A percentile compares a stretch with the other conserved stretches of the same genome.
Conservation (phyloP, 2,329 filamentous ascomycete genomes). For the Lasiodiplodia theobromae region DNA sequence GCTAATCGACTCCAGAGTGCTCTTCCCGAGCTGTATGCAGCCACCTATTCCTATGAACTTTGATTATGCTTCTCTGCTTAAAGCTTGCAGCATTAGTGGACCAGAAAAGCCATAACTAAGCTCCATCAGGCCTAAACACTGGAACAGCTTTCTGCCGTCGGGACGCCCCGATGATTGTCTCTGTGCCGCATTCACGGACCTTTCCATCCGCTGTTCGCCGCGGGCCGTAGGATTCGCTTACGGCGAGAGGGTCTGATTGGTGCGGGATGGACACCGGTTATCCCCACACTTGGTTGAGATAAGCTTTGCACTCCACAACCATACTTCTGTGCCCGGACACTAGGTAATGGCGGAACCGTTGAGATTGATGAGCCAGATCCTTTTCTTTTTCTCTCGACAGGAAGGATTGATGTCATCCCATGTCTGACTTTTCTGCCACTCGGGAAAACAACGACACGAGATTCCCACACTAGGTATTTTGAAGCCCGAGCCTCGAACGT, state of each 20-base stretch:
- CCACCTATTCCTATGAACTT: too few species aligned
- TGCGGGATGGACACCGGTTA: neutral
- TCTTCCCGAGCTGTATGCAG: neutral
- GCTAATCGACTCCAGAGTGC: neutral
- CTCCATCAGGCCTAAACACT: too few species aligned
- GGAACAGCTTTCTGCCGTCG: neutral
- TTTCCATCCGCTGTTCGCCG: neutral
- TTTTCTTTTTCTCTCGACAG: neutral
- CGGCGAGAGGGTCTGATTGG: neutral
- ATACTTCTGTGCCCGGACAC: neutral
- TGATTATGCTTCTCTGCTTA: too few species aligned
- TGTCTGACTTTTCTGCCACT: neutral
- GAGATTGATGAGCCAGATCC: neutral
- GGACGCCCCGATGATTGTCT: neutral
- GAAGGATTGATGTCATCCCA: neutral
- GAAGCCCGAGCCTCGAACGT: neutral
- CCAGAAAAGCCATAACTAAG: too few species aligned
- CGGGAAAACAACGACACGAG: neutral
- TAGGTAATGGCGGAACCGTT: neutral
- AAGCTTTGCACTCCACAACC: neutral
- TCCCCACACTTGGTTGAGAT: slow-evolving; percentile 2
- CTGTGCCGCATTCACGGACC: neutral
- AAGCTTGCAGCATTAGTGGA: too few species aligned
- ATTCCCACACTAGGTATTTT: neutral
- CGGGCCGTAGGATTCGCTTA: slow-evolving; percentile 3